Conservation (phyloP, 495 filamentous ascomycete genomes). For the Hypoxylon crocopeplum region DNA sequence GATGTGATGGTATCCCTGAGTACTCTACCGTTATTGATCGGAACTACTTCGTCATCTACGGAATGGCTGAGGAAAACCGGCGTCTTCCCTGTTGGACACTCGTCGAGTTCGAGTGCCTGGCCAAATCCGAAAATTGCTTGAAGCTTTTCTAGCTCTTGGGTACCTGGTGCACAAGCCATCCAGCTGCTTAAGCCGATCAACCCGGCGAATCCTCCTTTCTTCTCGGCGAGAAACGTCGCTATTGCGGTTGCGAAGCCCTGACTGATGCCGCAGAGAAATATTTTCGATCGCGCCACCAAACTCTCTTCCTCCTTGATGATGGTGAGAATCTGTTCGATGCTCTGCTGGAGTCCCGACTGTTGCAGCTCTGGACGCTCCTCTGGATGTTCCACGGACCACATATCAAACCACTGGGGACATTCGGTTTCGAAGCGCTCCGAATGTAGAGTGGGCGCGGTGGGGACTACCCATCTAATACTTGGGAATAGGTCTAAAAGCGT, state of each 20-base stretch:
- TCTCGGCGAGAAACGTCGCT: constrained; percentile 47
- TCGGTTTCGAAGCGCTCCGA: constrained; percentile 45
- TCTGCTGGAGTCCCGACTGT: constrained; percentile 37
- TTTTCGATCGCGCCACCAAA: constrained; percentile 34
- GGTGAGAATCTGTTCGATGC: constrained; percentile 26
- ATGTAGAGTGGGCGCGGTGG: constrained; percentile 48
- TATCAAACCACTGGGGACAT: constrained; percentile 54
- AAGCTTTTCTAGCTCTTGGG: too few species aligned
- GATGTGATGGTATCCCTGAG: constrained; percentile 49
- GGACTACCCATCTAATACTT: constrained; percentile 51
- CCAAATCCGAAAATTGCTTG: too few species aligned
- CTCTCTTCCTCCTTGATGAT: constrained; percentile 40
- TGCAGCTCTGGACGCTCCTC: constrained; percentile 43
- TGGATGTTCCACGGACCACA: constrained; percentile 44
- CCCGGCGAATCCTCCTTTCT: constrained; percentile 40
- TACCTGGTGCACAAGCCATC: constrained; percentile 53
- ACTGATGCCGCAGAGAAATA: constrained; percentile 47
- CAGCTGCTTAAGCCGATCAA: constrained; percentile 65
- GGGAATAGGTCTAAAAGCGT: constrained; percentile 42
- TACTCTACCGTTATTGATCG: constrained; percentile 51
- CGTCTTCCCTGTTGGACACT: neutral
- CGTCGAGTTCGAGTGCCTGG: too few species aligned
- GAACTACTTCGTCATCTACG: constrained; percentile 57
- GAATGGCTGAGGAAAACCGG: constrained; percentile 61
- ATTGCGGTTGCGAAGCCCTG: constrained; percentile 55